Evolutionary conservation across 441 rosid species (phyloP).

Genomic region (Gossypium lobatum): DNA sequence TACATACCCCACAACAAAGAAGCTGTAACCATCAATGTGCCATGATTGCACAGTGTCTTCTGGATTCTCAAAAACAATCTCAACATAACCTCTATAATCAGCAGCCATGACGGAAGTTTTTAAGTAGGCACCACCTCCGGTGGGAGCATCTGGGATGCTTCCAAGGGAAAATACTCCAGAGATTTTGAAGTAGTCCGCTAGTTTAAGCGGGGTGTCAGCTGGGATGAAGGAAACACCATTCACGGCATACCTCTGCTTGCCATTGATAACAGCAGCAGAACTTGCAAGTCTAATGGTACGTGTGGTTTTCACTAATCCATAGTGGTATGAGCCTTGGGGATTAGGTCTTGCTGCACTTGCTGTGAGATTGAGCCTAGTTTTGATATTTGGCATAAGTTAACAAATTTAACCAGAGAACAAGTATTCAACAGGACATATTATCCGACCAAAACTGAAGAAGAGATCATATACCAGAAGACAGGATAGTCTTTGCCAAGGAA

Average conservation of each 20-base stretch:
- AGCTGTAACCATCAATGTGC: constrained; percentile 68
- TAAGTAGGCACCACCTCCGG: constrained; percentile 35
- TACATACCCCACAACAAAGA: constrained; percentile 64
- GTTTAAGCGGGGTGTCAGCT: constrained; percentile 69
- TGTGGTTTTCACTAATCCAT: constrained; percentile 56
- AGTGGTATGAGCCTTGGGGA: constrained; percentile 82
- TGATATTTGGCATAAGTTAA: neutral
- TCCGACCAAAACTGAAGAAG: neutral
- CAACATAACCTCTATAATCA: constrained; percentile 49
- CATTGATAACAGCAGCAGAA: constrained; percentile 48
- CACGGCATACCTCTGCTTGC: constrained; percentile 68
- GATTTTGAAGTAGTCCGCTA: constrained; percentile 67
- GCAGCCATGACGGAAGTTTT: constrained; percentile 68
- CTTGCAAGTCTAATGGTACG: constrained; percentile 45
- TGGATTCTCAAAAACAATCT: constrained; percentile 57
- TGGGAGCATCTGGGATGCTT: constrained; percentile 57
- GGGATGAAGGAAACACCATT: constrained; percentile 65
- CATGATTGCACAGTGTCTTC: constrained; percentile 58
- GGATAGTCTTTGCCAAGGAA: neutral
- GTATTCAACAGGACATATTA: neutral
- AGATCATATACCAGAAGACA: neutral
- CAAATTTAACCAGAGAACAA: neutral
- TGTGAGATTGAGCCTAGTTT: constrained; percentile 47
- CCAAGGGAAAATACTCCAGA: constrained; percentile 57
- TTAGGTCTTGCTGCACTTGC: constrained; percentile 81